Conservation (phyloP, 2,329 filamentous ascomycete genomes). For the Diaporthe eres region DNA sequence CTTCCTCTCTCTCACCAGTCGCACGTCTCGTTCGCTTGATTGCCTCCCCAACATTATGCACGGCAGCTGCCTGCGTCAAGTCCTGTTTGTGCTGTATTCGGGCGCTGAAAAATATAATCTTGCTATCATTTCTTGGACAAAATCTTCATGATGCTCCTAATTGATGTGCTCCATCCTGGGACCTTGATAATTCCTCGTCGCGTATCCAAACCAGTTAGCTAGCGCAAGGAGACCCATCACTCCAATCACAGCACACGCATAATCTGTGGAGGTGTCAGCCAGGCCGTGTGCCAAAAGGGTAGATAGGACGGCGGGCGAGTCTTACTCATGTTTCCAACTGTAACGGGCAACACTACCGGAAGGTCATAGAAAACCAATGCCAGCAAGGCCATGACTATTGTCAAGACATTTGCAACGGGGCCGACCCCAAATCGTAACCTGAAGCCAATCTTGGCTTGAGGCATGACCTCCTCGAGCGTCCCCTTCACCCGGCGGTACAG, state of each 20-base stretch:
- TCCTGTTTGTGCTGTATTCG: background rate
- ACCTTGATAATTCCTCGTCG: constrained; percentile 35
- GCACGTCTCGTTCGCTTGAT: no score
- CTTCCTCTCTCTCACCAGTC: no score
- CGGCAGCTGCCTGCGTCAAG: no score
- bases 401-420: constrained; percentile 30
- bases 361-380: constrained; percentile 38
- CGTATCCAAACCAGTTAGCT: constrained; percentile 39
- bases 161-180: constrained; percentile 17
- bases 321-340: constrained; percentile 39
- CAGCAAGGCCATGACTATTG: constrained; percentile 34
- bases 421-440: constrained; percentile 21
- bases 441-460: constrained; percentile 6
- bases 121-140: background rate
- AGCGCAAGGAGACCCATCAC: constrained; percentile 32
- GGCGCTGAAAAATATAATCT: background rate
- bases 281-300: background rate
- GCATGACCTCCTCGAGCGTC: constrained; percentile 22
- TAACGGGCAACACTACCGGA: constrained; percentile 34
- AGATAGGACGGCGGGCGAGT: background rate
- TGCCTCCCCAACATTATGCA: no score
- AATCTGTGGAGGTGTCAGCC: constrained; percentile 25
- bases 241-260: constrained; percentile 39
- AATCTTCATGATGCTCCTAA: background rate
- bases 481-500: constrained; percentile 30